A percentile compares a stretch with the other conserved stretches of the same genome.
Evolutionary conservation across 345 rosid genomes (phyloP).

Genomic region (Bruguiera gymnorhiza): DNA sequence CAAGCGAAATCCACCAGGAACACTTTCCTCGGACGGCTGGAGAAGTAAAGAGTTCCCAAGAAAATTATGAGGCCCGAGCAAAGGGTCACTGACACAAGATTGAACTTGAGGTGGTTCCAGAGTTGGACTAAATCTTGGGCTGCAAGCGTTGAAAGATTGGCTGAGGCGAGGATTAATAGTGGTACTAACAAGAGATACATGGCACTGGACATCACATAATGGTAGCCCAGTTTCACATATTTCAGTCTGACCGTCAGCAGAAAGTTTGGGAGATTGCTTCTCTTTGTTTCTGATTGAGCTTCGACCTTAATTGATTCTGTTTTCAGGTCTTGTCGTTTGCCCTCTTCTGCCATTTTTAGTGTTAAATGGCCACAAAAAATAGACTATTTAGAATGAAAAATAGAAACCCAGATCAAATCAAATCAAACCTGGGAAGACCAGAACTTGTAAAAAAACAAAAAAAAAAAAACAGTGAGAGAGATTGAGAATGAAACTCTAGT

Average conservation of each 20-base stretch:
- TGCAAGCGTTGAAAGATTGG: slow-evolving; percentile 48
- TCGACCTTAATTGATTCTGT: slow-evolving; percentile 10
- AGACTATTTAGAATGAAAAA: background rate
- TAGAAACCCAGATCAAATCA: background rate
- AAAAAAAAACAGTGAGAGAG: too few relatives aligned
- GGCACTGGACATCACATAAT: slow-evolving; percentile 60
- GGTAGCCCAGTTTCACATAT: slow-evolving; percentile 79
- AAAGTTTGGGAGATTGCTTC: slow-evolving; percentile 55
- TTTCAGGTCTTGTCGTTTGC: background rate
- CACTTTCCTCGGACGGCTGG: slow-evolving; percentile 59
- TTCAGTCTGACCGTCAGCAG: slow-evolving; percentile 60
- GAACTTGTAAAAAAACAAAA: background rate
- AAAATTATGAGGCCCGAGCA: slow-evolving; percentile 44
- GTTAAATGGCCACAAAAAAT: background rate
- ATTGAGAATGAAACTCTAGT: background rate
- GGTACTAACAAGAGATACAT: slow-evolving; percentile 53
- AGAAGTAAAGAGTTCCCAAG: slow-evolving; percentile 56
- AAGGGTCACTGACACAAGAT: slow-evolving; percentile 41
- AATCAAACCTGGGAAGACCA: background rate
- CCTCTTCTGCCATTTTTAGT: slow-evolving; percentile 9
- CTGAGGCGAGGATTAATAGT: slow-evolving; percentile 35
- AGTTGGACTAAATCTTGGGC: slow-evolving; percentile 39
- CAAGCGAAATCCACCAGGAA: slow-evolving; percentile 72
- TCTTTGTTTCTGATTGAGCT: slow-evolving; percentile 11
- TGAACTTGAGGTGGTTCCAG: slow-evolving; percentile 55